Evolutionary conservation across 768 basidiomycete species (phyloP).

Genomic region (Gautieria morchelliformis): DNA sequence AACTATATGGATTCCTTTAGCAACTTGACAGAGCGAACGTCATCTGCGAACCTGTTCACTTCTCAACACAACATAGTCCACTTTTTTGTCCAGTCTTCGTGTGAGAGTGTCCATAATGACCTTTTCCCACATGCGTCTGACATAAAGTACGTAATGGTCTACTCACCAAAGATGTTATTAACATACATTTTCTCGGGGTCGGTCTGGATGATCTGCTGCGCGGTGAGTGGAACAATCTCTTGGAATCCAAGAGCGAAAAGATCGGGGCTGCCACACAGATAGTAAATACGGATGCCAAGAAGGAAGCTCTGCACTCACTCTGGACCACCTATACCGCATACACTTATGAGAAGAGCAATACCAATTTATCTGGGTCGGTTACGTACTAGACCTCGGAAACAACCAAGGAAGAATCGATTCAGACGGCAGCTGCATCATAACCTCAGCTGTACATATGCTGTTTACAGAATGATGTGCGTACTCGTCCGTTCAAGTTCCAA

Average conservation of each 20-base stretch:
- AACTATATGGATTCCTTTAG: conserved; percentile 38
- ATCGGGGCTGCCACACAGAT: conserved; percentile 55
- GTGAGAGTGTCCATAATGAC: conserved; percentile 74
- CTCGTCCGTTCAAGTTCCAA: conserved; percentile 93
- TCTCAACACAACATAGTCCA: conserved; percentile 75
- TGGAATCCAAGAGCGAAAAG: conserved; percentile 89
- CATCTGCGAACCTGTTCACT: conserved; percentile 69
- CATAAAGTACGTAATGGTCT: background rate
- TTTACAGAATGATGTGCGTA: conserved; percentile 23
- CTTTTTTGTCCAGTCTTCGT: conserved; percentile 52
- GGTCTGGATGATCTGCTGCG: conserved; percentile 92
- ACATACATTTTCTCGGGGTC: conserved; percentile 83
- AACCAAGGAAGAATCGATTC: conserved; percentile 87
- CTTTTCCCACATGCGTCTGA: conserved; percentile 79
- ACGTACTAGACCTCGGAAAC: conserved; percentile 72
- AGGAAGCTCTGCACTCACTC: conserved; percentile 8
- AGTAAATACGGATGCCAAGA: background rate
- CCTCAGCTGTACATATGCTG: background rate
- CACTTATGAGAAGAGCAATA: background rate
- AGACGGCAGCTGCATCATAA: conserved; percentile 44
- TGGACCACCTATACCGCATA: conserved; percentile 4
- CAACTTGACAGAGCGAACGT: background rate
- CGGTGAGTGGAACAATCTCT: conserved; percentile 96
- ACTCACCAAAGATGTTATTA: background rate
- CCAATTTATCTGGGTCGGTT: background rate